A percentile compares a stretch with the other conserved stretches of the same genome.
phyloP scores from a whole-genome alignment of 371 early-diverging fungal genomes.

The Ordospora pajunii region DNA sequence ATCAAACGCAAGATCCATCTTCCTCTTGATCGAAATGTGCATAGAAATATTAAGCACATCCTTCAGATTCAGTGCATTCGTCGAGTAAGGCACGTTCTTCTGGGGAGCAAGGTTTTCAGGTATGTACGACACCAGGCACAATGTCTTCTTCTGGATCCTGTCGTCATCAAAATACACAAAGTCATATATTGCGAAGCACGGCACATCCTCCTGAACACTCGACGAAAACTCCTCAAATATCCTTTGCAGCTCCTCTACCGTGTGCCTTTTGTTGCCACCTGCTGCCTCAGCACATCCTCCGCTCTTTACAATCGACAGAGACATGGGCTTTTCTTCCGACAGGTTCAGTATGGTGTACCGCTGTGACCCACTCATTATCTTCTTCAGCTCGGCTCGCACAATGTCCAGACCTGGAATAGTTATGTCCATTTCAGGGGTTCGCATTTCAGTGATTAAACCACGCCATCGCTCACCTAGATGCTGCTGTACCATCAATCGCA shows the following conservation, averaged over 20 bases:
- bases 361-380: neutral
- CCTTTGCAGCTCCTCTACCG: slow-evolving; percentile 38
- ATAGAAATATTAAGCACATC: slow-evolving; percentile 5
- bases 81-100: slow-evolving; percentile 48
- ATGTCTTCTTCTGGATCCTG: slow-evolving; percentile 38
- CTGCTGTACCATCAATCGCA: too few relatives aligned
- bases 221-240: slow-evolving; percentile 41
- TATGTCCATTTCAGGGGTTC: slow-evolving; percentile 5
- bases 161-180: slow-evolving; percentile 47
- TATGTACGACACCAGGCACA: slow-evolving; percentile 52
- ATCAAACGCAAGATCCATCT: slow-evolving; percentile 18
- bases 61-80: slow-evolving; percentile 20
- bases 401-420: slow-evolving; percentile 15
- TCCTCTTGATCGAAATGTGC: slow-evolving; percentile 23
- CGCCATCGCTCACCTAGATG: too few relatives aligned
- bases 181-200: slow-evolving; percentile 56
- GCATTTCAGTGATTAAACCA: neutral
- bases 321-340: slow-evolving; percentile 2
- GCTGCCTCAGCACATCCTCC: neutral
- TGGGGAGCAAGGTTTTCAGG: slow-evolving; percentile 45
- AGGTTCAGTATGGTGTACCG: slow-evolving; percentile 10
- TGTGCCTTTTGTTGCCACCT: slow-evolving; percentile 16
- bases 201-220: slow-evolving; percentile 24
- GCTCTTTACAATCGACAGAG: neutral
- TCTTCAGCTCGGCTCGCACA: slow-evolving; percentile 5